These are phyloP conservation scores for Peziza echinospora DNA, from an alignment of 495 filamentous ascomycete genomes.

Conservation along the genomic window DNA sequence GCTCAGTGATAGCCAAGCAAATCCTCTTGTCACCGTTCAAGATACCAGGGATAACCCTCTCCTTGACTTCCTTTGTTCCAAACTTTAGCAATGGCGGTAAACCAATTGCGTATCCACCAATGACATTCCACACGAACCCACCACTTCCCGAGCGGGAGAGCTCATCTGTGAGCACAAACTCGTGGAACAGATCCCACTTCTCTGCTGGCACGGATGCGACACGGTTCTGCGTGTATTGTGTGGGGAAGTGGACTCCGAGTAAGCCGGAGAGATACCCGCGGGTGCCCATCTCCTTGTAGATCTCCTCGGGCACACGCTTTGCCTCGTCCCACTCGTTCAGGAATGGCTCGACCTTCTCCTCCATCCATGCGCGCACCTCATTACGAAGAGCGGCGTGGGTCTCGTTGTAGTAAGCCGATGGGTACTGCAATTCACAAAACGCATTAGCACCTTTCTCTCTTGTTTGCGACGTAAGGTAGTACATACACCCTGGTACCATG, in stretches of 20 bases:
- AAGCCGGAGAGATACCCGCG: conserved; percentile 80
- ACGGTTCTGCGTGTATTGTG: conserved; percentile 42
- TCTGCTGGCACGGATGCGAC: conserved; percentile 62
- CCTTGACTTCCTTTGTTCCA: conserved; percentile 71
- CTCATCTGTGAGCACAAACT: conserved; percentile 86
- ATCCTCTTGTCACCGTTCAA: conserved; percentile 86
- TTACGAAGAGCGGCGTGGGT: conserved; percentile 71
- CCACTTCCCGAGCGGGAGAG: conserved; percentile 70
- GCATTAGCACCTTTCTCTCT: background rate
- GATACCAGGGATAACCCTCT: conserved; percentile 64
- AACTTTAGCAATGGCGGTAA: conserved; percentile 80
- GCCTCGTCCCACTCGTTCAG: conserved; percentile 94
- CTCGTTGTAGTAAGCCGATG: conserved; percentile 90
- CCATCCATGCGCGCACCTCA: conserved; percentile 82
- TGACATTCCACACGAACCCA: conserved; percentile 94
- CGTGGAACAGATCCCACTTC: conserved; percentile 96
- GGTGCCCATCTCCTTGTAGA: conserved; percentile 91
- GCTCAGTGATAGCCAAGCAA: conserved; percentile 69
- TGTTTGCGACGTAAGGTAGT: background rate
- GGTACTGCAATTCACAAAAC: conserved; percentile 36
- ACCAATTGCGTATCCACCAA: conserved; percentile 88
- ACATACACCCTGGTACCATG: conserved; percentile 90
- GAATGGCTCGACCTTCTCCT: conserved; percentile 70
- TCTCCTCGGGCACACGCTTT: conserved; percentile 61
- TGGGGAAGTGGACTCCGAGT: conserved; percentile 58